Percentiles rank a stretch among this genome's conserved stretches.
Conservation (phyloP, 106 monocot species). For the Allium fistulosum region DNA sequence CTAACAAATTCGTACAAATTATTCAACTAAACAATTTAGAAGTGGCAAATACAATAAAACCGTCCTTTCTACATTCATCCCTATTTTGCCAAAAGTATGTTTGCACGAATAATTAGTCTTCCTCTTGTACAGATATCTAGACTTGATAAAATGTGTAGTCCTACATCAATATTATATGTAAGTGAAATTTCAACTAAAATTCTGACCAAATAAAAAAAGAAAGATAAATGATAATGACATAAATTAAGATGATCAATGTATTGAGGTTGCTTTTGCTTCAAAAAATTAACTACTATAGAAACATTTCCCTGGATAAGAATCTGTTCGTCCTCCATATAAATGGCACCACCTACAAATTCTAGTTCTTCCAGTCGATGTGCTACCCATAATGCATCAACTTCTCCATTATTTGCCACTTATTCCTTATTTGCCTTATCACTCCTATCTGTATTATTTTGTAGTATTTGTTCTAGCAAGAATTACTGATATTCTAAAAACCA, state of each 20-base stretch:
- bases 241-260: slow-evolving; percentile 19
- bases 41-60: no score
- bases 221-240: neutral
- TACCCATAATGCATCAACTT: slow-evolving; percentile 93
- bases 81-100: no score
- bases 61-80: no score
- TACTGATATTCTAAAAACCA: neutral
- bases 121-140: no score
- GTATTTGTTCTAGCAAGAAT: neutral
- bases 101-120: no score
- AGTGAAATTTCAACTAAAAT: no score
- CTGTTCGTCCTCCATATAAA: slow-evolving; percentile 81
- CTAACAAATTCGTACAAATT: no score
- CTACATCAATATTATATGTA: no score
- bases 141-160: no score
- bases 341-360: slow-evolving; percentile 77
- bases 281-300: slow-evolving; percentile 22
- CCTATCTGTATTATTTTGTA: slow-evolving; percentile 43
- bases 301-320: slow-evolving; percentile 70
- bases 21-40: no score
- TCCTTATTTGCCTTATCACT: slow-evolving; percentile 81
- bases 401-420: slow-evolving; percentile 38
- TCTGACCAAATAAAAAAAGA: no score
- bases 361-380: slow-evolving; percentile 95
- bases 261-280: slow-evolving; percentile 43